These are phyloP conservation scores for Macrocybe sp. DNA, from an alignment of 1,284 basidiomycete species.

Conservation along the genomic window DNA sequence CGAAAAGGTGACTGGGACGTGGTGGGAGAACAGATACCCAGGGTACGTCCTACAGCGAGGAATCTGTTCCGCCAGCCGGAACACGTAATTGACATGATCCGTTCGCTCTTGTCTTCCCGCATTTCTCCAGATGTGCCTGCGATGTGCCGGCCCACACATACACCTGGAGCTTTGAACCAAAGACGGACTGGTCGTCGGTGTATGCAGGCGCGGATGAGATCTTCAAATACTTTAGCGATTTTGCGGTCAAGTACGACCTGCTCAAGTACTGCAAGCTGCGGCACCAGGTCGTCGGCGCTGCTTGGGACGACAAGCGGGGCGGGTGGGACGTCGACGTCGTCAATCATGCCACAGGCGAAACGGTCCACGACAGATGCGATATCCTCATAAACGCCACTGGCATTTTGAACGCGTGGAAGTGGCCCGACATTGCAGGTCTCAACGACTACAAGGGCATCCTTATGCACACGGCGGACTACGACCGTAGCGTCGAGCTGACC, in stretches of 20 bases:
- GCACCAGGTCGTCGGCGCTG: constrained; percentile 23
- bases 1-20: constrained; percentile 23
- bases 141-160: constrained; percentile 26
- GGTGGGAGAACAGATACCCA: constrained; percentile 29
- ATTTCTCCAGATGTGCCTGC: constrained; percentile 23
- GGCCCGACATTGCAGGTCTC: constrained; percentile 37
- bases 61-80: no score
- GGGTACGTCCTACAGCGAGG: constrained; percentile 9
- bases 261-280: constrained; percentile 25
- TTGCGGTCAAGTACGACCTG: constrained; percentile 24
- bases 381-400: constrained; percentile 29
- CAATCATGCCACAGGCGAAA: constrained; percentile 16
- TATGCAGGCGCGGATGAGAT: constrained; percentile 27
- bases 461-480: constrained; percentile 45
- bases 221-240: constrained; percentile 20
- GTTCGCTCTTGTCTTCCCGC: neutral
- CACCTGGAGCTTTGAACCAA: constrained; percentile 27
- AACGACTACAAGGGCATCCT: constrained; percentile 35
- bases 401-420: constrained; percentile 29
- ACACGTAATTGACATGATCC: neutral
- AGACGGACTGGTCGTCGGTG: constrained; percentile 22
- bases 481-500: constrained; percentile 32
- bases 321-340: constrained; percentile 24
- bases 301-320: constrained; percentile 23
- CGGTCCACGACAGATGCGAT: constrained; percentile 22